These are phyloP conservation scores for Diaporthe amygdali DNA, from an alignment of 2,329 filamentous ascomycete species.

Conservation along the genomic window DNA sequence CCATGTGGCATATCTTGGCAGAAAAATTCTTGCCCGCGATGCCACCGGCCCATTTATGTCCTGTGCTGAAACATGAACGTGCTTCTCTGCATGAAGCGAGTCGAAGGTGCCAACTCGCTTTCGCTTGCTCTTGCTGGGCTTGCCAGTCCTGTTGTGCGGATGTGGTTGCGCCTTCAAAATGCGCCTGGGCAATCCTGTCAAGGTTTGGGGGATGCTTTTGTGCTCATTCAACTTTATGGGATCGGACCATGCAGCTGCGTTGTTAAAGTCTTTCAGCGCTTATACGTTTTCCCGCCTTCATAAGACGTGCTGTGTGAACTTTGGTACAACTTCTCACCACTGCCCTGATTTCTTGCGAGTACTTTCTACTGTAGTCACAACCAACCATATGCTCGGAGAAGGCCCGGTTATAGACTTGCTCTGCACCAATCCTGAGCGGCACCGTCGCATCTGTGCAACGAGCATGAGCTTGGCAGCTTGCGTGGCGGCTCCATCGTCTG, in stretches of 20 bases:
- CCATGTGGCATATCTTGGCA: conserved; percentile 9
- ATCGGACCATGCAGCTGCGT: no score
- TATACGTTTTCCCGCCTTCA: background rate
- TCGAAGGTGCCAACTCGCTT: background rate
- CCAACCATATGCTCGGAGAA: background rate
- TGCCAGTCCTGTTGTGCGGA: background rate
- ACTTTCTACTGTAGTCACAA: no score
- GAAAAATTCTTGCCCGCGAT: background rate
- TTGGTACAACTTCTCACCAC: no score
- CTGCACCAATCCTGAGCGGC: background rate
- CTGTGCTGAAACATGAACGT: background rate
- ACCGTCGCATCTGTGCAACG: background rate
- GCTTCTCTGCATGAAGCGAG: background rate
- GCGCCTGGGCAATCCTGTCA: background rate
- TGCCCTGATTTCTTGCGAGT: no score
- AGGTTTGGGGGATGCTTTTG: background rate
- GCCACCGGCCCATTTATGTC: background rate
- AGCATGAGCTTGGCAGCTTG: conserved; percentile 10
- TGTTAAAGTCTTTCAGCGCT: no score
- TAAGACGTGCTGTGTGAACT: background rate
- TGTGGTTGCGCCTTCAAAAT: background rate
- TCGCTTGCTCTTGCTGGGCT: background rate
- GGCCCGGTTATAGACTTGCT: background rate
- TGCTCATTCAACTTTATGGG: no score
- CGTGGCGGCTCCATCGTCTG: background rate